Conservation (phyloP, 2,329 filamentous ascomycete species). For the Ophiostoma novo-ulmi region DNA sequence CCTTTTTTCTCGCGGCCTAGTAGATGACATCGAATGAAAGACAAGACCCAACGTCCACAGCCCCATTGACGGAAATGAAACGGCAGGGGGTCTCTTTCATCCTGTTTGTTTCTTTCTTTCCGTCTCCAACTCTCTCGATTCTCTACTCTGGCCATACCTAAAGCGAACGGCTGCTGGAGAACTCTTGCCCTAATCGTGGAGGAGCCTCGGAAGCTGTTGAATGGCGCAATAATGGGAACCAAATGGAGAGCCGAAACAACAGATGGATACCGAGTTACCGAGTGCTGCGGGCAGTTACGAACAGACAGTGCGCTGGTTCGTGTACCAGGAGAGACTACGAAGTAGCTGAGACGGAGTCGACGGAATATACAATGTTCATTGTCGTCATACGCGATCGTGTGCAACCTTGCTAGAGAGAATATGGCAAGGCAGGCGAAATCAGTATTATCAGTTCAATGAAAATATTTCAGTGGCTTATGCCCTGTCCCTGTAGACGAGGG, state of each 20-base stretch:
- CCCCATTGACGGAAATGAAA: slow-evolving; percentile 9
- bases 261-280: background rate
- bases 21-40: background rate
- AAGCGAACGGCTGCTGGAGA: background rate
- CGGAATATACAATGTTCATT: background rate
- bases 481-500: background rate
- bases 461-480: background rate
- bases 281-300: background rate
- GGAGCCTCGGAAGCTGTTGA: background rate
- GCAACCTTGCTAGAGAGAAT: slow-evolving; percentile 1
- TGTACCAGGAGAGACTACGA: background rate
- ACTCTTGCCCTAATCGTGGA: background rate
- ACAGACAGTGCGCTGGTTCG: background rate
- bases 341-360: background rate
- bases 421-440: background rate
- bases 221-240: background rate
- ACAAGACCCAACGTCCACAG: background rate
- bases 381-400: slow-evolving; percentile 5
- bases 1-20: slow-evolving; percentile 4
- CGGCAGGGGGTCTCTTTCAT: slow-evolving; percentile 2
- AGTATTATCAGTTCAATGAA: background rate
- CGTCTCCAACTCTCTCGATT: background rate
- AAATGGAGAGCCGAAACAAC: background rate
- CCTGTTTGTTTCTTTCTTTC: background rate
- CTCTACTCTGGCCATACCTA: background rate